phyloP scores from a whole-genome alignment of 768 basidiomycete genomes.

The Podaxis sp. region DNA sequence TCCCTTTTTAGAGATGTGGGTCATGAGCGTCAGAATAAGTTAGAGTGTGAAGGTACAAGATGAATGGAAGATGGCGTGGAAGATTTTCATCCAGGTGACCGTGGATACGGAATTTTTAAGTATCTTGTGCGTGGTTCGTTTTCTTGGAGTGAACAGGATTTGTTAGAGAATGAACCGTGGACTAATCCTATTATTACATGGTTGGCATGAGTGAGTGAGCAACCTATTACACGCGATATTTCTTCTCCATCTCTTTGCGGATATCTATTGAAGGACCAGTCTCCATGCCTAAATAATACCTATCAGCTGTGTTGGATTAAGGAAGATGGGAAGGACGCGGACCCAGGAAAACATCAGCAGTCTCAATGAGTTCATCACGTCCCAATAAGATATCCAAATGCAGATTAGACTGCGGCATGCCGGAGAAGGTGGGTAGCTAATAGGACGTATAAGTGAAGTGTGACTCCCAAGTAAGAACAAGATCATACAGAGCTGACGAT shows the following conservation, averaged over 20 bases:
- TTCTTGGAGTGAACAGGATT: not conserved
- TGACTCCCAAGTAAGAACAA: not conserved
- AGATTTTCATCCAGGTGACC: not conserved
- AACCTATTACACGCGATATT: slow-evolving; percentile 40
- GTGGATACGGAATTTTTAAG: not conserved
- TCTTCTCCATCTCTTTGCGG: slow-evolving; percentile 70
- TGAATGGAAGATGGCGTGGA: slow-evolving; percentile 19
- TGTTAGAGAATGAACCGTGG: not conserved
- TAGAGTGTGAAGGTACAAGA: slow-evolving; percentile 33
- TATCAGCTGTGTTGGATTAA: slow-evolving; percentile 8
- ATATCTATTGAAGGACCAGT: slow-evolving; percentile 49
- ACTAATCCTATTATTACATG: not conserved
- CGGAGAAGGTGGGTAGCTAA: slow-evolving; percentile 69
- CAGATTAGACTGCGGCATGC: slow-evolving; percentile 68
- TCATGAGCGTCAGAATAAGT: slow-evolving; percentile 60
- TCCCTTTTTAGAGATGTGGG: slow-evolving; percentile 79
- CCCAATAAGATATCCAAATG: slow-evolving; percentile 94
- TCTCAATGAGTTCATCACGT: slow-evolving; percentile 80
- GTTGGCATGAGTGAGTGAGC: not conserved
- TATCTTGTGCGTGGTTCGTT: slow-evolving; percentile 18
- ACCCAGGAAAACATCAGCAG: slow-evolving; percentile 81
- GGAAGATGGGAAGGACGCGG: slow-evolving; percentile 22
- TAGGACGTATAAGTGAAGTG: slow-evolving; percentile 1
- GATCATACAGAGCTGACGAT: slow-evolving; percentile 70
- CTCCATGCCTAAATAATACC: slow-evolving; percentile 49